Conservation (phyloP, 768 basidiomycete genomes). For the Serendipita vermifera region DNA sequence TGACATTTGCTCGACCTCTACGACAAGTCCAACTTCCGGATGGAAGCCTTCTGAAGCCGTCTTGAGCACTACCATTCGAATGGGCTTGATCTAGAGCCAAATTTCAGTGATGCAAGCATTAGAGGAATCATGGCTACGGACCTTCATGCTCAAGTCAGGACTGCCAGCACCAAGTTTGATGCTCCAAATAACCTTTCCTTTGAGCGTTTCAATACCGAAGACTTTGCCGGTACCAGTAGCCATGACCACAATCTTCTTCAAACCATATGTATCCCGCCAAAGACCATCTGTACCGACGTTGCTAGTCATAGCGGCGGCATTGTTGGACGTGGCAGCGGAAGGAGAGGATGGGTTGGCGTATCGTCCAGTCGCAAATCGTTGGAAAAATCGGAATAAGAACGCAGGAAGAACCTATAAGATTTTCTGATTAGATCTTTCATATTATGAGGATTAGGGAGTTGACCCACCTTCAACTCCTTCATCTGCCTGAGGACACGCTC, state of each 20-base stretch:
- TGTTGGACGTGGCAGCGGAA: conserved; percentile 24
- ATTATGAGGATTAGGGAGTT: background rate
- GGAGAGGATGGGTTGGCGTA: conserved; percentile 31
- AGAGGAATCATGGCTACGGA: background rate
- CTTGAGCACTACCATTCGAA: conserved; percentile 4
- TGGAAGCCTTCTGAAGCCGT: conserved; percentile 5
- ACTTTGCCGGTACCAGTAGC: conserved; percentile 63
- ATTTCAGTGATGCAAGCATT: background rate
- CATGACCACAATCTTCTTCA: conserved; percentile 67
- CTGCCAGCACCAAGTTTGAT: conserved; percentile 61
- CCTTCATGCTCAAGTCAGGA: conserved; percentile 26
- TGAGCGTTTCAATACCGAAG: conserved; percentile 70
- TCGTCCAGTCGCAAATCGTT: conserved; percentile 58
- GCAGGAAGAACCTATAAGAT: conserved; percentile 47
- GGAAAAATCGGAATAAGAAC: conserved; percentile 51
- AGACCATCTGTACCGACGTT: conserved; percentile 29
- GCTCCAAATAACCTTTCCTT: conserved; percentile 68
- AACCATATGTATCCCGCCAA: conserved; percentile 69
- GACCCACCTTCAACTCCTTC: conserved; percentile 41
- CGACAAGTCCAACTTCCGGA: conserved; percentile 2
- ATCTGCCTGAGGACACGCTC: conserved; percentile 44
- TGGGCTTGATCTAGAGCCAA: conserved; percentile 4
- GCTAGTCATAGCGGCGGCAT: conserved; percentile 20
- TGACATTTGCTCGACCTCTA: conserved; percentile 4
- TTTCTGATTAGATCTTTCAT: background rate